Percentiles rank a stretch among this genome's conserved stretches.
Conservation (phyloP, 2,329 filamentous ascomycete genomes). For the Venturia asperata region DNA sequence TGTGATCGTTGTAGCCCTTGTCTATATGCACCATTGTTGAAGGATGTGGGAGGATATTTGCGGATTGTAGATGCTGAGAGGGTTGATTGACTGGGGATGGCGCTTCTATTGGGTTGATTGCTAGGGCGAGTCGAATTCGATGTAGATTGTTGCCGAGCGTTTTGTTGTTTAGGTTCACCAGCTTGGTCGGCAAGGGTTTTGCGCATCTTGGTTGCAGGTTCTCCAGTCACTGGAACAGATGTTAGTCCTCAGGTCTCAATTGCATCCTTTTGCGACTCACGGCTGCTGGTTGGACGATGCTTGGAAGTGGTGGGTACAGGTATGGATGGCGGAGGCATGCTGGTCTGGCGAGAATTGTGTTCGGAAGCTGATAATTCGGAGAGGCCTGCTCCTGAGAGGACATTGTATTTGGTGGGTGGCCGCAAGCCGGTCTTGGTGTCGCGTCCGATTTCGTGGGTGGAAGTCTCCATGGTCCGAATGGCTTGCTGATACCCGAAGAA, state of each 20-base stretch:
- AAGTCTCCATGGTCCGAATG: constrained; percentile 5
- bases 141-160: constrained; percentile 32
- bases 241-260: not conserved
- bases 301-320: constrained; percentile 29
- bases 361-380: constrained; percentile 46
- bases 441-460: not conserved
- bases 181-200: constrained; percentile 45
- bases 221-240: constrained; percentile 32
- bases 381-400: constrained; percentile 31
- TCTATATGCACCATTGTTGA: constrained; percentile 5
- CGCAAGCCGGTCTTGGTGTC: constrained; percentile 28
- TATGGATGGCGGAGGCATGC: constrained; percentile 39
- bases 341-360: constrained; percentile 45
- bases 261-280: not conserved
- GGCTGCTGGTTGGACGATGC: constrained; percentile 33
- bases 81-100: not conserved
- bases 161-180: constrained; percentile 3
- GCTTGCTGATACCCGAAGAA: not conserved
- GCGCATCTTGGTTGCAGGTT: constrained; percentile 42
- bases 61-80: constrained; percentile 31
- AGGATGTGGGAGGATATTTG: not conserved
- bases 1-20: constrained; percentile 6
- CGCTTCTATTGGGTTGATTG: constrained; percentile 35
- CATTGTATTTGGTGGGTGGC: constrained; percentile 30
- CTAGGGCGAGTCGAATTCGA: constrained; percentile 34